Conservation (phyloP, 345 rosid species). For the Arabis hirsuta region DNA sequence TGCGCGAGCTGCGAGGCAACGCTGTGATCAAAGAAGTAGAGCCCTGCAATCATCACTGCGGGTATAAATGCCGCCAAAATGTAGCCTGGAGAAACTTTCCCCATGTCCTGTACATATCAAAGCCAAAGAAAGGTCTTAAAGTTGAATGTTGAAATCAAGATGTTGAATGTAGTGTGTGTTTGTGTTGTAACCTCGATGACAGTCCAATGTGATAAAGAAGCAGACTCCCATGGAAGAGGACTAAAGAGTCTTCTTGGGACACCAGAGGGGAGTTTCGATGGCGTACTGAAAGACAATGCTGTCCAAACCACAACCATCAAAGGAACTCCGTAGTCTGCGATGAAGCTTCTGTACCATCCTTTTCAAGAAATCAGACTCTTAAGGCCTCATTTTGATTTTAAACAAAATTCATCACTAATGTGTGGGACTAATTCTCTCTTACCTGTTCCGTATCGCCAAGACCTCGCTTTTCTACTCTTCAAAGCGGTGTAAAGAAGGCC, state of each 20-base stretch:
- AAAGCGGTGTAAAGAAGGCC: conserved; percentile 71
- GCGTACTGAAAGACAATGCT: conserved; percentile 55
- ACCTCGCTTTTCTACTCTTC: conserved; percentile 77
- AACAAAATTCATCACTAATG: background rate
- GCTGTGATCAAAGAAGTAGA: conserved; percentile 86
- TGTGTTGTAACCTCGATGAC: conserved; percentile 60
- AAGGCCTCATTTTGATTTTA: background rate
- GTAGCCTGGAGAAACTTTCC: conserved; percentile 60
- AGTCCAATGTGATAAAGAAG: conserved; percentile 69
- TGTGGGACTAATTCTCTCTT: background rate
- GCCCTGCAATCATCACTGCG: conserved; percentile 78
- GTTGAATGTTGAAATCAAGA: background rate
- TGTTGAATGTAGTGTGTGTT: background rate
- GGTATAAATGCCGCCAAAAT: conserved; percentile 79
- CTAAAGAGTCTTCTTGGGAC: conserved; percentile 83
- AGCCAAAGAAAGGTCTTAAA: background rate
- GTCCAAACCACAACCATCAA: conserved; percentile 87
- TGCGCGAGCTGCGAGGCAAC: conserved; percentile 87
- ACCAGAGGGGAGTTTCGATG: conserved; percentile 63
- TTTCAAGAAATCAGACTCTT: conserved; percentile 1
- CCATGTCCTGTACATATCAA: conserved; percentile 63
- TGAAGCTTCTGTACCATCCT: conserved; percentile 67
- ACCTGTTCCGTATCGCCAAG: conserved; percentile 80
- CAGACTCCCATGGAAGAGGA: conserved; percentile 70
- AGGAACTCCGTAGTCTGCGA: conserved; percentile 90